Evolutionary conservation across 2,329 filamentous ascomycete species (phyloP).

Genomic region (Aspergillus pseudoglaucus): DNA sequence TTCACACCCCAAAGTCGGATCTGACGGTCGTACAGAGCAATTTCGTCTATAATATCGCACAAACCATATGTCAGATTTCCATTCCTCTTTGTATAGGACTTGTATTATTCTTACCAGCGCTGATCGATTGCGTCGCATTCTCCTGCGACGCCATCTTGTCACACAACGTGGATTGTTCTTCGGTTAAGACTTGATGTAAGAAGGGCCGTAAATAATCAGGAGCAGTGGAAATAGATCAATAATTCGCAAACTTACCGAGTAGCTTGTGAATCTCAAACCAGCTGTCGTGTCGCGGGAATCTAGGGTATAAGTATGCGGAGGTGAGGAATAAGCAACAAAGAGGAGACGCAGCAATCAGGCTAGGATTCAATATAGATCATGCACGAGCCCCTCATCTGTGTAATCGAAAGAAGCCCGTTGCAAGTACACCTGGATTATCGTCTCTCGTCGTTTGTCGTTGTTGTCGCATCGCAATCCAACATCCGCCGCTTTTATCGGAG

Average conservation of each 20-base stretch:
- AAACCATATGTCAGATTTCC: not conserved
- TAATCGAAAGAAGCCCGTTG: not conserved
- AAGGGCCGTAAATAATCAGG: not conserved
- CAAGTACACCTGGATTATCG: not conserved
- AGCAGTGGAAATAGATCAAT: not conserved
- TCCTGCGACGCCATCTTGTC: constrained; percentile 19
- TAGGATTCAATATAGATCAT: not conserved
- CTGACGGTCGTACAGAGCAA: constrained; percentile 93
- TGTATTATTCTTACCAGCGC: constrained; percentile 23
- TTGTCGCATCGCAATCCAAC: not conserved
- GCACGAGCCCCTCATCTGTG: not conserved
- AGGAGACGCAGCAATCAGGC: not conserved
- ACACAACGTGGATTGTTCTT: not conserved
- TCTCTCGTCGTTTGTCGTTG: not conserved
- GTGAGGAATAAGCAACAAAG: not conserved
- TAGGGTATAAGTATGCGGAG: not conserved
- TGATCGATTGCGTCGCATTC: constrained; percentile 22
- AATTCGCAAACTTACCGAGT: not conserved
- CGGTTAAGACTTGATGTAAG: not conserved
- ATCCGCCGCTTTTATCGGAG: not conserved
- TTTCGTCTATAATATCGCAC: constrained; percentile 61
- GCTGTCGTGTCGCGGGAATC: not conserved
- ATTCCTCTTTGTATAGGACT: not conserved
- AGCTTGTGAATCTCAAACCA: not conserved
- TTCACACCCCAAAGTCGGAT: constrained; percentile 96